Evolutionary conservation across 1,139 yeast species (phyloP), one percentile per base, ranked within the genome.

Genomic region (Yamadazyma diddensiae): DNA sequence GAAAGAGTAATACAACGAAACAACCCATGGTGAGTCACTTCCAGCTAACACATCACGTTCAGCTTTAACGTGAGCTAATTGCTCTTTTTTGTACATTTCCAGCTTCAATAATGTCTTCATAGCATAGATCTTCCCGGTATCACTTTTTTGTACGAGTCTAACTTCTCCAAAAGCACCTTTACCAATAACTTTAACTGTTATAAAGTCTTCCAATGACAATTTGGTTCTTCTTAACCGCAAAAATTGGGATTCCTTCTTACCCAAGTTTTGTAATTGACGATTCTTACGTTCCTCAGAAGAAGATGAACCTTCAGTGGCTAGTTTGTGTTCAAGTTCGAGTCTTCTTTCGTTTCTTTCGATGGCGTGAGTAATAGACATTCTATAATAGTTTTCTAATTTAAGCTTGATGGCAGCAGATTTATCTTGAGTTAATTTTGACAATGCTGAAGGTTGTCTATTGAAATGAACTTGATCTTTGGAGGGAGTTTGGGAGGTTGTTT

Each of bases 81-180:
- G 94, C 50, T 83, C 94, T 45, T 82, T 82, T 50, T 82, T 82
- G 55, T 81, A 82, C 94, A 83, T 83, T 59, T 83, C 94, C 24
- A 82, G 74, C 54, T 83, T 83, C 40, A 83, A 60, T 37, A 83
- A 61, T 1, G 92, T 83, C 56, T 83, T 83, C 94, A 83, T 83
- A 8, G 94, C 94, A 58, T 82, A 83, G 12, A 83, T 82, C 53
- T 83, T 83, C 32, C 94, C 94, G 1, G 90, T 82, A 52, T 83
- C 92, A 39, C 64, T 72, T 64, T 83, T 83, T 55, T 83, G 94
- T n/a, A 82, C 94, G 38, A 83, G 62, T 49, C 94, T 64, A 28
- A 83, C 94, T 51, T 83, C 94, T 48, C 94, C 94, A 59, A 83
- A 83, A 0, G 94, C 94, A 55, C 94, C 94, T 54, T 83, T 83